Conservation (phyloP, 2,329 filamentous ascomycete species). For the Exophiala oligosperma region DNA sequence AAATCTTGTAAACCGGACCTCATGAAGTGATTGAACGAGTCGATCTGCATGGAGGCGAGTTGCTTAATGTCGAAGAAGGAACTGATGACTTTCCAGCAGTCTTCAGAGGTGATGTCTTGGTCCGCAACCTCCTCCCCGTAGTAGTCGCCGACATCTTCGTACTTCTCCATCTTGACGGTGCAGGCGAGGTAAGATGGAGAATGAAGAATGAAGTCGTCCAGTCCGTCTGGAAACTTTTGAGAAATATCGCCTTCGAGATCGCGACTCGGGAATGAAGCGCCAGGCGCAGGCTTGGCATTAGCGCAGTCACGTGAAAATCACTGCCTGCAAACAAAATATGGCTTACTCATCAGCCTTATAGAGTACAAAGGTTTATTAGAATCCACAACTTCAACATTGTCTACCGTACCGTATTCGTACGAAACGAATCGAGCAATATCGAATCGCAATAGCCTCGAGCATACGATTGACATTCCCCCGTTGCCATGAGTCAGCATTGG, state of each 20-base stretch:
- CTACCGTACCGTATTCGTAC: too few relatives aligned
- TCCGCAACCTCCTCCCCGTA: conserved; percentile 69
- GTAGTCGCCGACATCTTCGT: conserved; percentile 46
- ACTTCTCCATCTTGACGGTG: conserved; percentile 51
- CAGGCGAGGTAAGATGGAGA: background rate
- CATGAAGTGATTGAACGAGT: conserved; percentile 98
- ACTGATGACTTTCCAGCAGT: conserved; percentile 97
- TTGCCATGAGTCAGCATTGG: too few relatives aligned
- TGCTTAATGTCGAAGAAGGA: conserved; percentile 97
- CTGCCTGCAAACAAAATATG: background rate
- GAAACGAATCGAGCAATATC: too few relatives aligned
- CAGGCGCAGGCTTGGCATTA: conserved; percentile 5
- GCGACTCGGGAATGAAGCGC: conserved; percentile 2
- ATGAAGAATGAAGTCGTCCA: conserved; percentile 1
- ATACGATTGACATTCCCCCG: too few relatives aligned
- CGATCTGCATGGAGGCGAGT: conserved; percentile 93
- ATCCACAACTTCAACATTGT: too few relatives aligned
- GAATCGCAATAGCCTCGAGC: too few relatives aligned
- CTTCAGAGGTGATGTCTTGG: conserved; percentile 82
- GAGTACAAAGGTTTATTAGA: too few relatives aligned
- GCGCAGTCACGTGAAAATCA: background rate
- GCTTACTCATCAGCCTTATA: background rate
- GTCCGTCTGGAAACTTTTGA: conserved; percentile 5
- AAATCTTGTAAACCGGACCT: conserved; percentile 92
- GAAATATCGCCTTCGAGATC: background rate